These are phyloP conservation scores for Boletus vinaceobasis DNA, from an alignment of 768 basidiomycete species.

Conservation along the genomic window DNA sequence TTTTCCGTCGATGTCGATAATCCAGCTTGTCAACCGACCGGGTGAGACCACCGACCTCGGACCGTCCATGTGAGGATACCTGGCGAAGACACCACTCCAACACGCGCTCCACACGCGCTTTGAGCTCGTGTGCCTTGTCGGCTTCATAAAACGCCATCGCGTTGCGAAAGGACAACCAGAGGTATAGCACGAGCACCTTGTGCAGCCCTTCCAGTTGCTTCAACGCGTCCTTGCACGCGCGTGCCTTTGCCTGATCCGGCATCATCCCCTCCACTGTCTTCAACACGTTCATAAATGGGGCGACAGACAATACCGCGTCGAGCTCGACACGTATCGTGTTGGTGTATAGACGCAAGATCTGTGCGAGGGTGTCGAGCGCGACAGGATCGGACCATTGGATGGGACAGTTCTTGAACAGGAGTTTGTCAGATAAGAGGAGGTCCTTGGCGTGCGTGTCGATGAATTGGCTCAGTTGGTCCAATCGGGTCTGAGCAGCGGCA, in stretches of 20 bases:
- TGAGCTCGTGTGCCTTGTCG: conserved; percentile 47
- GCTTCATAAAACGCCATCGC: conserved; percentile 64
- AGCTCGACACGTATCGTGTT: conserved; percentile 22
- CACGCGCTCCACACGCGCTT: conserved; percentile 58
- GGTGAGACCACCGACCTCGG: background rate
- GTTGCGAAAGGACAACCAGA: conserved; percentile 79
- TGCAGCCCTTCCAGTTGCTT: conserved; percentile 70
- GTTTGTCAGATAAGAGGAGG: conserved; percentile 44
- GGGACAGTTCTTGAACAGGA: conserved; percentile 38
- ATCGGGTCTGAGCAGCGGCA: conserved; percentile 26
- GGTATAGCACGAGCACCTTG: conserved; percentile 69
- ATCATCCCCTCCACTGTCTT: conserved; percentile 25
- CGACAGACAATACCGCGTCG: conserved; percentile 18
- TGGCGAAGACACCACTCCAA: conserved; percentile 61
- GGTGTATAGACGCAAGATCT: conserved; percentile 36
- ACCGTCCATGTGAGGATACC: conserved; percentile 28
- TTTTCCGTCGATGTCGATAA: conserved; percentile 21
- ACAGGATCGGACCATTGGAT: conserved; percentile 22
- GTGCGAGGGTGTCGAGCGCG: conserved; percentile 15
- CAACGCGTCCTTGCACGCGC: conserved; percentile 16
- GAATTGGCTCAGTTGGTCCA: conserved; percentile 36
- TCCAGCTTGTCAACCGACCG: conserved; percentile 9
- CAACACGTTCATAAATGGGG: conserved; percentile 21
- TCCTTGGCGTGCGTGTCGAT: conserved; percentile 40
- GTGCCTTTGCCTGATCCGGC: conserved; percentile 1